phyloP scores from a whole-genome alignment of 176 grass and related monocot species.

The Microstegium vimineum region DNA sequence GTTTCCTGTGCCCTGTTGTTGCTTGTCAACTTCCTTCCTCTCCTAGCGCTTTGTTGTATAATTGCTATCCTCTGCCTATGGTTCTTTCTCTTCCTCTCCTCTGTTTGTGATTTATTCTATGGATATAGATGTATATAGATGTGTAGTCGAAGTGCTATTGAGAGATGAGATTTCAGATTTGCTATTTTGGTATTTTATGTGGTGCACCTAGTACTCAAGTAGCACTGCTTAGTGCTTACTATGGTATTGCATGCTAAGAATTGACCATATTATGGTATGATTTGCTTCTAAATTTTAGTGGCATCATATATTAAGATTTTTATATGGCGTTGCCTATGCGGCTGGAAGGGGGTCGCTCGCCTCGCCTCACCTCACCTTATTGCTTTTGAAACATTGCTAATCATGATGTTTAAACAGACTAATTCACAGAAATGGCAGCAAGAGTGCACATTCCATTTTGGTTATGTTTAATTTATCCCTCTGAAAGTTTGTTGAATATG shows the following conservation, averaged over 20 bases:
- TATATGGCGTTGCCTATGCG: background rate
- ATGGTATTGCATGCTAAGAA: background rate
- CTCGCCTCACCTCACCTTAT: background rate
- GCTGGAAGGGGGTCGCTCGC: too few relatives aligned
- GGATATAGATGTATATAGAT: background rate
- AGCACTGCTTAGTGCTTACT: background rate
- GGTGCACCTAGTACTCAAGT: background rate
- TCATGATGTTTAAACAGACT: background rate
- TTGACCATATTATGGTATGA: background rate
- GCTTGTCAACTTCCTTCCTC: background rate
- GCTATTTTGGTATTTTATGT: background rate
- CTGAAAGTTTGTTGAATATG: background rate
- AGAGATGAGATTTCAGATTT: too few relatives aligned
- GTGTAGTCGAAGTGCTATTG: background rate
- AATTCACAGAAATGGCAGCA: background rate
- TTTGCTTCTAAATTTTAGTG: background rate
- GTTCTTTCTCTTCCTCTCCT: background rate
- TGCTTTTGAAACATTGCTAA: background rate
- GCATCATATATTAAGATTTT: background rate
- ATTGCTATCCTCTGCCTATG: background rate
- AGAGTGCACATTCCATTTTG: background rate
- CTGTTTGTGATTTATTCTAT: background rate
- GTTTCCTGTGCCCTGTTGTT: background rate
- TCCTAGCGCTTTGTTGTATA: background rate
- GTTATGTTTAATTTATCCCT: background rate